Evolutionary conservation across 257 asterid genomes (phyloP).

Genomic region (Fraxinus anomala): DNA sequence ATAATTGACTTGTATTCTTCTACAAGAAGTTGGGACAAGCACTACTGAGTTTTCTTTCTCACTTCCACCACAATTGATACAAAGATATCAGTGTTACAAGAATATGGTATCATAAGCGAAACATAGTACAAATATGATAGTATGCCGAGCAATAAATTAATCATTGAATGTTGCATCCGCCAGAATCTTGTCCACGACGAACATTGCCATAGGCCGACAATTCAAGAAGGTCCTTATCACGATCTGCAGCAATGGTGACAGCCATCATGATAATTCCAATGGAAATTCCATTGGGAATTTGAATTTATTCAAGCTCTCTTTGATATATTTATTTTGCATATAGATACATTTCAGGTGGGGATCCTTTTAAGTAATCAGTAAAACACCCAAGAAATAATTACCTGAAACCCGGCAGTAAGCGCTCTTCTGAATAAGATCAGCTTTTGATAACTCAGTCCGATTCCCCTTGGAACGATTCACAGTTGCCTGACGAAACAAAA

Average conservation of each 20-base stretch:
- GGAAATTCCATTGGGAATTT: not conserved
- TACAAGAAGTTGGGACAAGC: not conserved
- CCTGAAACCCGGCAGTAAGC: conserved; percentile 90
- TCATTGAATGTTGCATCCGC: conserved; percentile 81
- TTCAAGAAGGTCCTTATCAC: conserved; percentile 95
- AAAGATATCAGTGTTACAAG: not conserved
- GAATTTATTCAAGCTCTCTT: not conserved
- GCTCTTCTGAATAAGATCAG: conserved; percentile 84
- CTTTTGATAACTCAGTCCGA: conserved; percentile 74
- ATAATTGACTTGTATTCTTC: not conserved
- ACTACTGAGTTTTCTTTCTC: not conserved
- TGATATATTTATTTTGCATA: not conserved
- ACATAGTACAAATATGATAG: not conserved
- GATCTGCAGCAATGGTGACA: conserved; percentile 52
- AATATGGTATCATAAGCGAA: not conserved
- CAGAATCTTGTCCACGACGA: conserved; percentile 70
- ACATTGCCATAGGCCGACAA: conserved; percentile 85
- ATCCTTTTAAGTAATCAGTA: not conserved
- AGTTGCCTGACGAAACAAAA: conserved; percentile 58
- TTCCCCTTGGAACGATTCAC: conserved; percentile 94
- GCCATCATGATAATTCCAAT: not conserved
- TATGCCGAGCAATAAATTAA: conserved; percentile 4
- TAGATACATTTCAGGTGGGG: not conserved
- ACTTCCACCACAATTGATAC: not conserved
- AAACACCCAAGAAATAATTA: conserved; percentile 27